A percentile compares a stretch with the other conserved stretches of the same genome.
These are phyloP conservation scores for Hyaloraphidium curvatum DNA, from an alignment of 192 early-diverging fungal species.

Conservation along the genomic window DNA sequence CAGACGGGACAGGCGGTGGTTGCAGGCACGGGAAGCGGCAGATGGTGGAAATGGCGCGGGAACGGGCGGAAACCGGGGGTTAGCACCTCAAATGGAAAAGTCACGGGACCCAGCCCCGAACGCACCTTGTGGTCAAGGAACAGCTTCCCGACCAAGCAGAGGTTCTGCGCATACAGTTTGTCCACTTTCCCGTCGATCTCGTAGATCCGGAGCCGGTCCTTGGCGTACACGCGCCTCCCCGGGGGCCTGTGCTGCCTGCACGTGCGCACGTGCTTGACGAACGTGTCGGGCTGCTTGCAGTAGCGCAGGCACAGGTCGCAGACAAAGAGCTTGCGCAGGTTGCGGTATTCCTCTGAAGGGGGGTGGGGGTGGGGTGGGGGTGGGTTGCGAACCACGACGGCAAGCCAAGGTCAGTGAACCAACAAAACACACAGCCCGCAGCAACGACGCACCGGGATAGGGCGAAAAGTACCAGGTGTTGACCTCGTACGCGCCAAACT, in stretches of 20 bases:
- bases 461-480: slow-evolving; percentile 99
- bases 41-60: too few species aligned
- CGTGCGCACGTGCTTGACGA: slow-evolving; percentile 64
- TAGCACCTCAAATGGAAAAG: too few species aligned
- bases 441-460: slow-evolving; percentile 37
- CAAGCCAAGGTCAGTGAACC: background rate
- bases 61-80: too few species aligned
- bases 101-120: too few species aligned
- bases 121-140: slow-evolving; percentile 98
- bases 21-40: slow-evolving; percentile 85
- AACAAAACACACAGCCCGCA: background rate
- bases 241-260: slow-evolving; percentile 63
- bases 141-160: slow-evolving; percentile 83
- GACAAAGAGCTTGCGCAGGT: slow-evolving; percentile 61
- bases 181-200: slow-evolving; percentile 76
- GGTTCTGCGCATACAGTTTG: slow-evolving; percentile 86
- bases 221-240: slow-evolving; percentile 62
- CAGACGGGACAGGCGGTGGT: slow-evolving; percentile 94
- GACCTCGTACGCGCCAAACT: slow-evolving; percentile 79
- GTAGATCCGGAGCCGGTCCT: slow-evolving; percentile 49
- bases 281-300: slow-evolving; percentile 47
- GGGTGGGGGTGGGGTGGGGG: background rate
- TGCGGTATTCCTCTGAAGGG: slow-evolving; percentile 39
- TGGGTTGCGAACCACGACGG: background rate
- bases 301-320: slow-evolving; percentile 92